phyloP scores from a whole-genome alignment of 148 eudicot genomes.

The Vaccinium myrtillus region DNA sequence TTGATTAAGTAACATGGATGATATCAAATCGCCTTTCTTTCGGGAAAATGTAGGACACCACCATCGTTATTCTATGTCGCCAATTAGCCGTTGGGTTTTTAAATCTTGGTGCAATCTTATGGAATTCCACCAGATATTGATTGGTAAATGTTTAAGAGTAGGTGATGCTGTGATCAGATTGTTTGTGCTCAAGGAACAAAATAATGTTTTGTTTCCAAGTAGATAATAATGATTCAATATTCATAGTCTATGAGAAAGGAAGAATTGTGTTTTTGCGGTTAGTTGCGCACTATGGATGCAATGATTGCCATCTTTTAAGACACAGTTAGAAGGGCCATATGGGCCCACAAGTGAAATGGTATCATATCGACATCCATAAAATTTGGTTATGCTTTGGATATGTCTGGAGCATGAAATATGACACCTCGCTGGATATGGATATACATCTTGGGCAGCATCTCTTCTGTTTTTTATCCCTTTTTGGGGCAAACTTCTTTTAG shows the following conservation, averaged over 20 bases:
- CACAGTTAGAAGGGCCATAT: background rate
- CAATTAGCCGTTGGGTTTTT: background rate
- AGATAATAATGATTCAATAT: background rate
- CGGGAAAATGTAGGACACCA: background rate
- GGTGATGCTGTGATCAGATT: background rate
- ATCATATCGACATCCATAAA: background rate
- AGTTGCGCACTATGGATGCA: background rate
- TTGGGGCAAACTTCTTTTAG: background rate
- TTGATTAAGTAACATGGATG: conserved; percentile 3
- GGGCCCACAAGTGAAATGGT: background rate
- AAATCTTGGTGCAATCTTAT: background rate
- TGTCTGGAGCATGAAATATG: background rate
- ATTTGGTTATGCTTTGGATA: background rate
- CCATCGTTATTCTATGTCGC: background rate
- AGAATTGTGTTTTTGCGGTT: background rate
- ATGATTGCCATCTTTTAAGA: background rate
- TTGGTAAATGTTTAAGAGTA: background rate
- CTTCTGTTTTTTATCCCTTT: background rate
- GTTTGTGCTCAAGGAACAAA: background rate
- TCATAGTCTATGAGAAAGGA: background rate
- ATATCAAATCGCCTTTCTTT: background rate
- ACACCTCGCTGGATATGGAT: background rate
- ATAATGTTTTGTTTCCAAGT: background rate
- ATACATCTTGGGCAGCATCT: background rate
- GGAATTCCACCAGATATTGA: conserved; percentile 8